Conservation (phyloP, 306 rosid genomes). For the Acacia melanoxylon region DNA sequence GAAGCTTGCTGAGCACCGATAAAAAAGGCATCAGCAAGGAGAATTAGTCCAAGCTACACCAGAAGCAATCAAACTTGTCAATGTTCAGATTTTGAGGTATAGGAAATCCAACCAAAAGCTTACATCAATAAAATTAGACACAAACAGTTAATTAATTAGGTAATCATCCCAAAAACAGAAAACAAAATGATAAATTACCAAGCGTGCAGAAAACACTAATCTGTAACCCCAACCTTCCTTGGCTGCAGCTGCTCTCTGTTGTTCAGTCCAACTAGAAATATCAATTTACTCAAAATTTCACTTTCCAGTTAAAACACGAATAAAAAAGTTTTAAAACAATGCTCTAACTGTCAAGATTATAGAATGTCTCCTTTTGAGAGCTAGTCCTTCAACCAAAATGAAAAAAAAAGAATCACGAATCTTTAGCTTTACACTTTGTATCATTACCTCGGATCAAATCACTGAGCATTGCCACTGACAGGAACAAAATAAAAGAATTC, state of each 20-base stretch:
- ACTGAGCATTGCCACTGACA: conserved; percentile 11
- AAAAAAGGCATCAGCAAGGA: conserved; percentile 68
- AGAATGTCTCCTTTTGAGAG: not conserved
- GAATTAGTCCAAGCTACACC: conserved; percentile 68
- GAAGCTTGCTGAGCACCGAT: conserved; percentile 74
- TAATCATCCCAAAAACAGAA: not conserved
- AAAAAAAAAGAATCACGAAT: conserved; percentile 3
- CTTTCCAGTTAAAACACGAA: conserved; percentile 6
- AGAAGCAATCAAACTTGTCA: conserved; percentile 25
- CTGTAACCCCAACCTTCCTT: conserved; percentile 91
- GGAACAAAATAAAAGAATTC: not conserved
- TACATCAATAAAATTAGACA: not conserved
- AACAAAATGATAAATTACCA: conserved; percentile 51
- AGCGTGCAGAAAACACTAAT: conserved; percentile 81
- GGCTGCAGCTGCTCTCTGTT: conserved; percentile 82
- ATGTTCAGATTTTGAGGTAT: conserved; percentile 4
- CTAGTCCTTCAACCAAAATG: not conserved
- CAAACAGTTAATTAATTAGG: not conserved
- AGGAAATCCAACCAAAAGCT: conserved; percentile 8
- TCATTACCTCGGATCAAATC: not conserved
- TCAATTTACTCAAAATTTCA: conserved; percentile 14
- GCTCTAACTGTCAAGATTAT: not conserved
- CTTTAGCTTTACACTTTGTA: conserved; percentile 9
- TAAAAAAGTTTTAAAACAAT: not conserved
- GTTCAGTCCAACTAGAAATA: conserved; percentile 83